A percentile compares a stretch with the other conserved stretches of the same genome.
These are phyloP conservation scores for Geotrichum australiense DNA, from an alignment of 1,139 yeast genomes.

Conservation along the genomic window DNA sequence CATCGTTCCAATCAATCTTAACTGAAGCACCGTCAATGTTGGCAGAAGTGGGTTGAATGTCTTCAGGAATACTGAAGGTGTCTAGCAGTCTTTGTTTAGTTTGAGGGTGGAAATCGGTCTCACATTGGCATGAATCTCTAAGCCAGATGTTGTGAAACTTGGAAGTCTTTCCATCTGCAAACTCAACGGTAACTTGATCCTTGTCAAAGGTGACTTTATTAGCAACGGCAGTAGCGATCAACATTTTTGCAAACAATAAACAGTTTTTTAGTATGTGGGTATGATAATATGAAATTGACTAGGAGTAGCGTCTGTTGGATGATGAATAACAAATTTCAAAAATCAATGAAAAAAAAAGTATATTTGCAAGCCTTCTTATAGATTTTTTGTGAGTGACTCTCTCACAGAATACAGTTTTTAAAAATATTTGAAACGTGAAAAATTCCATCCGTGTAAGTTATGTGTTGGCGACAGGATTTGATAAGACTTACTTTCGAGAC, in stretches of 20 bases:
- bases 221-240: conserved; percentile 3
- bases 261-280: not conserved
- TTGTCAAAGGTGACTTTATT: conserved; percentile 22
- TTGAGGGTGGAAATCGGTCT: conserved; percentile 48
- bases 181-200: conserved; percentile 28
- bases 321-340: not conserved
- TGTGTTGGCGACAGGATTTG: conserved; percentile 12
- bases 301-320: not conserved
- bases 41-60: conserved; percentile 37
- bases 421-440: not conserved
- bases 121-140: conserved; percentile 63
- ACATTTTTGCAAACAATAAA: not conserved
- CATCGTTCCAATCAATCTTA: conserved; percentile 41
- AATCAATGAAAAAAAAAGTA: not conserved
- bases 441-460: conserved; percentile 12
- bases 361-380: not conserved
- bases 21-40: conserved; percentile 20
- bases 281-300: not conserved
- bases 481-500: not conserved
- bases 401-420: not conserved
- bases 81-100: conserved; percentile 62
- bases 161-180: conserved; percentile 32
- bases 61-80: conserved; percentile 47
- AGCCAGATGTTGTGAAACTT: conserved; percentile 54
- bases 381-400: not conserved